Conservation (phyloP, 83 land plant genomes). For the Picea mariana region DNA sequence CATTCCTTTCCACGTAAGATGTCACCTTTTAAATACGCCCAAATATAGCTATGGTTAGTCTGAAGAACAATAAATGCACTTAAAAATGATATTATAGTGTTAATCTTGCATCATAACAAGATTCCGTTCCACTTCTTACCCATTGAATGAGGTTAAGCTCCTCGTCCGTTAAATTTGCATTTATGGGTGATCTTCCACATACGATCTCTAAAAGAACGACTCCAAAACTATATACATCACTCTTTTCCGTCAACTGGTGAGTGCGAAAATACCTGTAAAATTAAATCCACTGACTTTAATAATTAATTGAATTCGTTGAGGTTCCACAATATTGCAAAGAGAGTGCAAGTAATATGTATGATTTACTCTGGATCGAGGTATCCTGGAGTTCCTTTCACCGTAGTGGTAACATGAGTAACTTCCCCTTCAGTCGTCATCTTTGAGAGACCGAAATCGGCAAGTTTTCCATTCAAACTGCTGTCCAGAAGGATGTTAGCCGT, state of each 20-base stretch:
- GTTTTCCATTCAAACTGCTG: constrained; percentile 17
- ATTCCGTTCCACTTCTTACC: background rate
- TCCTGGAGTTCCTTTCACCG: constrained; percentile 17
- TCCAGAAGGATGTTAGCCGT: constrained; percentile 20
- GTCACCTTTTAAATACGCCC: background rate
- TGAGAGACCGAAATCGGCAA: constrained; percentile 27
- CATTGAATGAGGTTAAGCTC: constrained; percentile 12
- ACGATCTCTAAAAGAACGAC: constrained; percentile 24
- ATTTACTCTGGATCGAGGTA: constrained; percentile 22
- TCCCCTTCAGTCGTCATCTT: background rate
- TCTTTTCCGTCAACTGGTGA: constrained; percentile 15
- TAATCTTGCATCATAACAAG: background rate
- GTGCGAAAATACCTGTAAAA: constrained; percentile 21
- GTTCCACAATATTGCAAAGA: background rate
- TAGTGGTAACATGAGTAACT: constrained; percentile 19
- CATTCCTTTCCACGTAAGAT: background rate
- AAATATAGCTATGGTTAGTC: background rate
- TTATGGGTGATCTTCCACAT: constrained; percentile 12
- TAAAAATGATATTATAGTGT: background rate
- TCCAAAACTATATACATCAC: constrained; percentile 16
- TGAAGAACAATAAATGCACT: background rate
- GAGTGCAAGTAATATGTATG: too few relatives aligned
- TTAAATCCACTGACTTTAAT: background rate
- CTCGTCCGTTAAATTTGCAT: background rate
- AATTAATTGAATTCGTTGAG: background rate